Evolutionary conservation across 768 basidiomycete genomes (phyloP).

Genomic region (Suillus decipiens): DNA sequence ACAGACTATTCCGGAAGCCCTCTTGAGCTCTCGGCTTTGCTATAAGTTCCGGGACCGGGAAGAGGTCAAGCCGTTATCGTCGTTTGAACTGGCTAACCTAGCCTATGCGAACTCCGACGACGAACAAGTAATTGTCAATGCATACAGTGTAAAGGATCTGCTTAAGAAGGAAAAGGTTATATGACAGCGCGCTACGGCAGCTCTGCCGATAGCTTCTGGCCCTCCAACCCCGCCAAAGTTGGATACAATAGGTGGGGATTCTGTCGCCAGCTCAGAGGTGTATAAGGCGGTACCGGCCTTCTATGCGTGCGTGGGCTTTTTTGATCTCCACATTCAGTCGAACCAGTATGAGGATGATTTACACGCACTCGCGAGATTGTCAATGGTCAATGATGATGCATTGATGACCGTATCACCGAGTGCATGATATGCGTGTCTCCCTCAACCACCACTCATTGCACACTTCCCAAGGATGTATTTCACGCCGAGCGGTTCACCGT

Average conservation of each 20-base stretch:
- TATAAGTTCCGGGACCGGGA: no score
- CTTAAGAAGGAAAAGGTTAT: conserved; percentile 18
- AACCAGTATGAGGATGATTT: conserved; percentile 14
- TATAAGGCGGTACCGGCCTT: conserved; percentile 1
- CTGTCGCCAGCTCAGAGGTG: not conserved
- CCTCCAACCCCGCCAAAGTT: not conserved
- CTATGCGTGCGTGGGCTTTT: conserved; percentile 26
- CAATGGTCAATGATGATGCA: conserved; percentile 23
- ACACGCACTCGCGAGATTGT: conserved; percentile 19
- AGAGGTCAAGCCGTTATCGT: no score
- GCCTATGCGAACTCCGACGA: no score
- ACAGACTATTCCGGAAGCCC: no score
- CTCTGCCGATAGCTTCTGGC: not conserved
- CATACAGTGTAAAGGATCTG: conserved; percentile 9
- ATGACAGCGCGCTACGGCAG: conserved; percentile 17
- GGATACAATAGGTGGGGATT: not conserved
- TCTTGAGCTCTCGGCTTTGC: no score
- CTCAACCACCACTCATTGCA: not conserved
- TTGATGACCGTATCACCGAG: conserved; percentile 19
- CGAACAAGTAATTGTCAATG: conserved; percentile 19
- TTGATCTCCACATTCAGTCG: conserved; percentile 21
- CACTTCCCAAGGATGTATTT: no score
- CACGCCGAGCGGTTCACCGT: no score
- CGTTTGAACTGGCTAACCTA: no score
- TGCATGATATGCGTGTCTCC: conserved; percentile 23